Percentiles rank a stretch among this genome's conserved stretches.
Evolutionary conservation across 2,329 filamentous ascomycete species (phyloP).

Genomic region (Penicillium sp.): DNA sequence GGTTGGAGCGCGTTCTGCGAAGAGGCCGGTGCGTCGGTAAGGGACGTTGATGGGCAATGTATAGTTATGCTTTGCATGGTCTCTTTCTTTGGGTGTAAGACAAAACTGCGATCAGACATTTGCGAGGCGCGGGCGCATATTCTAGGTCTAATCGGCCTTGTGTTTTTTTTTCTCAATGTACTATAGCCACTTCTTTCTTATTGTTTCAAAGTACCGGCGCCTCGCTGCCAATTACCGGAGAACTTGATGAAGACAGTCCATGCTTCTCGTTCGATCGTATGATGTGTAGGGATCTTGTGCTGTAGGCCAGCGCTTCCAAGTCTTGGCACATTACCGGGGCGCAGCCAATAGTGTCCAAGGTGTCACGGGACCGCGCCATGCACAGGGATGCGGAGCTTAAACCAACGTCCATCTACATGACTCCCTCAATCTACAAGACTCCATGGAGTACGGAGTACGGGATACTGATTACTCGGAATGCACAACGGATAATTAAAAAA

Average conservation of each 20-base stretch:
- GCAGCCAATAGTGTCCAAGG: neutral
- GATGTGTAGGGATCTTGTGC: neutral
- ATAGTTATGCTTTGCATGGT: slow-evolving; percentile 22
- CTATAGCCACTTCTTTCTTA: slow-evolving; percentile 24
- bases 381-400: neutral
- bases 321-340: neutral
- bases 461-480: neutral
- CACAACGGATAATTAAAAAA: neutral
- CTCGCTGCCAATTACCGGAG: slow-evolving; percentile 14
- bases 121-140: slow-evolving; percentile 38
- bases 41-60: slow-evolving; percentile 17
- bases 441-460: neutral
- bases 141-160: slow-evolving; percentile 29
- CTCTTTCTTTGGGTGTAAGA: slow-evolving; percentile 27
- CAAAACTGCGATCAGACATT: slow-evolving; percentile 32
- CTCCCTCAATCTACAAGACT: neutral
- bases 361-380: neutral
- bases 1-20: slow-evolving; percentile 22
- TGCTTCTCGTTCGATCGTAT: too few species aligned
- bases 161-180: slow-evolving; percentile 30
- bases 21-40: slow-evolving; percentile 26
- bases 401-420: neutral
- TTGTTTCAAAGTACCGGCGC: slow-evolving; percentile 24
- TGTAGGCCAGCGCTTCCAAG: too few species aligned
- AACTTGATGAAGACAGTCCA: neutral